Evolutionary conservation across 2,329 filamentous ascomycete species (phyloP).

Genomic region (Penicillium sp.): DNA sequence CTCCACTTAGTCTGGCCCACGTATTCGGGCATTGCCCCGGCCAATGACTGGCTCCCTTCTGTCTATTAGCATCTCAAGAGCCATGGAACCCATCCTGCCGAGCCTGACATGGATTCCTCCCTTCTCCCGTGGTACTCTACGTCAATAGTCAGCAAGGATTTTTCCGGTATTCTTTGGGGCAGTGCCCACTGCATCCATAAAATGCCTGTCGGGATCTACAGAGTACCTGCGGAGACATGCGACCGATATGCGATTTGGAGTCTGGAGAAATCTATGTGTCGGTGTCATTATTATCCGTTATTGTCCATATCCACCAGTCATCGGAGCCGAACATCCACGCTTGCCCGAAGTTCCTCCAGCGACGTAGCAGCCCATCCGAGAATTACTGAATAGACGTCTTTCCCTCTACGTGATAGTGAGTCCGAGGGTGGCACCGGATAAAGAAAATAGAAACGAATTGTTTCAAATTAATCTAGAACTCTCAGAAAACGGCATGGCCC

Average conservation of each 20-base stretch:
- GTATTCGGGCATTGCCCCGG: background rate
- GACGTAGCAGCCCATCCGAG: background rate
- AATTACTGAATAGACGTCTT: background rate
- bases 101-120: background rate
- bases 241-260: slow-evolving; percentile 17
- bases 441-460: background rate
- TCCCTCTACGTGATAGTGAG: background rate
- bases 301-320: slow-evolving; percentile 19
- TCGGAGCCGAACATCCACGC: slow-evolving; percentile 6
- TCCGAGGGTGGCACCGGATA: background rate
- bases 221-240: slow-evolving; percentile 7
- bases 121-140: background rate
- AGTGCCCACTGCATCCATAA: slow-evolving; percentile 8
- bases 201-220: background rate
- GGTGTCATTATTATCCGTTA: background rate
- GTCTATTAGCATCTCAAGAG: background rate
- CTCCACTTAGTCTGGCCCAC: slow-evolving; percentile 7
- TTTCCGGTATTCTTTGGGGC: slow-evolving; percentile 12
- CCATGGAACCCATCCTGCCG: slow-evolving; percentile 3
- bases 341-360: background rate
- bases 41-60: slow-evolving; percentile 6
- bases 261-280: background rate
- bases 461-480: background rate
- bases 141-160: slow-evolving; percentile 14
- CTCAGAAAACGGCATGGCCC: slow-evolving; percentile 5